Evolutionary conservation across 2,329 filamentous ascomycete genomes (phyloP), one percentile per base, ranked within the genome.

Genomic region (Aspergillus sp.): DNA sequence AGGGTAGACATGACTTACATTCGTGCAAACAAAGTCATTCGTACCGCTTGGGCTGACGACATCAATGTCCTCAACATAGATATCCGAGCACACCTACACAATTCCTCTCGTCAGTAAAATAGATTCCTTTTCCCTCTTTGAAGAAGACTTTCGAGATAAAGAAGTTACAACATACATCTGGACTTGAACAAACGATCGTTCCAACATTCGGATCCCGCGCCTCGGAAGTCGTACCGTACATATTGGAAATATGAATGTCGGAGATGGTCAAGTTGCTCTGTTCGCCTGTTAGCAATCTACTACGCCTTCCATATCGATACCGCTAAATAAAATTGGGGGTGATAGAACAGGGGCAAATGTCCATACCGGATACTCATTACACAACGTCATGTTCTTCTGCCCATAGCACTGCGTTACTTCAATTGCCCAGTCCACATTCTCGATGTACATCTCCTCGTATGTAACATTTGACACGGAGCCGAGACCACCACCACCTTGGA

Each of bases 401-500:
- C 84, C 84, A 59, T 87, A 86, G 75, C 85, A 88, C 68, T 88
- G 85, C n/a, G 84, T 84, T 48, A 87, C 76, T 59, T 86, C 83
- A 61, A 88, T 84, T 2, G 83, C 83, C 65, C 85, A 86, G 67
- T 89, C 86, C 60, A 88, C 86, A 59, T 88, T 87, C 37, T 79
- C 72, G 59, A 86, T 78, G 39, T 74, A 68, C 75, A 89, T 86
- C 4, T 77, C 79, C 57, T 88, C 83, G 68, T 87, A 89, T 1
- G 86, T 89, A 59, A 89, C 80, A 68, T 90, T 90, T 57, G 78
- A 79, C 47, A 90, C 87, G 40, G 77, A 76, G 24, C 87, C 86
- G 5, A 72, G 73, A 39, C 86, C 86, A 17, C 86, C 87, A n/a
- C 87, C 86, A 6, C 87, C 87, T 65, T 86, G 83, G 0, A 88